Conservation (phyloP, 1,284 basidiomycete species). For the Sphaerobolus stellatus region DNA sequence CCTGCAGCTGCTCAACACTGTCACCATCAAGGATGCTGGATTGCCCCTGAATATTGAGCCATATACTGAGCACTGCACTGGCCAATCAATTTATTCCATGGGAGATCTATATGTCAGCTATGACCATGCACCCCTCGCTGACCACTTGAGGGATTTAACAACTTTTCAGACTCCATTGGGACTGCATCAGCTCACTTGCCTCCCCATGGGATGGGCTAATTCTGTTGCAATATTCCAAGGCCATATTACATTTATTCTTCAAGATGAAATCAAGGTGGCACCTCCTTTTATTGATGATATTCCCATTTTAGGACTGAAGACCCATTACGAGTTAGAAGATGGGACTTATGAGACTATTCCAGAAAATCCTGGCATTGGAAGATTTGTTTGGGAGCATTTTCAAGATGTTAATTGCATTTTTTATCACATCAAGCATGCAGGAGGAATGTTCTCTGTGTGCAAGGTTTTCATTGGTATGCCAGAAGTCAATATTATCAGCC, state of each 20-base stretch:
- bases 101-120: constrained; percentile 32
- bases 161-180: constrained; percentile 27
- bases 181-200: constrained; percentile 21
- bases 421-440: constrained; percentile 27
- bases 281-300: constrained; percentile 35
- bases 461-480: no score
- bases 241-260: constrained; percentile 34
- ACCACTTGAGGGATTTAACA: constrained; percentile 29
- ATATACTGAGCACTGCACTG: constrained; percentile 9
- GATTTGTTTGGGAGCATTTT: constrained; percentile 35
- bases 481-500: no score
- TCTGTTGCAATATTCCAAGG: constrained; percentile 38
- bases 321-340: background rate
- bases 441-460: constrained; percentile 25
- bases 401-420: constrained; percentile 30
- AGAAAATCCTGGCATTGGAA: constrained; percentile 31
- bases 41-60: constrained; percentile 24
- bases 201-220: constrained; percentile 44
- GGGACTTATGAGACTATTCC: background rate
- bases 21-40: constrained; percentile 33
- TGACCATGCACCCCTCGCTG: constrained; percentile 24
- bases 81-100: constrained; percentile 28
- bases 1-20: constrained; percentile 32
- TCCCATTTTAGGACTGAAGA: background rate
- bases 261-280: constrained; percentile 34